Conservation (phyloP, 257 asterid species). For the Petrea volubilis region DNA sequence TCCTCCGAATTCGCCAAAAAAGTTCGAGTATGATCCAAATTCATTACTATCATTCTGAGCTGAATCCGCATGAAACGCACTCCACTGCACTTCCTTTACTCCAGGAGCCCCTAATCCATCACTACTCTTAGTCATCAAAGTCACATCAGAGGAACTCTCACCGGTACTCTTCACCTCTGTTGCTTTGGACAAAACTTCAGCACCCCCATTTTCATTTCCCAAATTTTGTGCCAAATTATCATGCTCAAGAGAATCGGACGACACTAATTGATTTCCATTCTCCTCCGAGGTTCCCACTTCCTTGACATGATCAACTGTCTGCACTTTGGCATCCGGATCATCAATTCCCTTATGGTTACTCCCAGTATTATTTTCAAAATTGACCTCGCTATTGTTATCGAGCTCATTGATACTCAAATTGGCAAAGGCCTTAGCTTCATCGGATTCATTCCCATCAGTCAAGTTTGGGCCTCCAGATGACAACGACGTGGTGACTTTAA, state of each 20-base stretch:
- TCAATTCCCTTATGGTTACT: conserved; percentile 24
- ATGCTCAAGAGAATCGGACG: conserved; percentile 45
- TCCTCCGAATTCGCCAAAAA: conserved; percentile 62
- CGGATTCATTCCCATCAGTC: conserved; percentile 60
- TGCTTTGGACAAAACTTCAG: conserved; percentile 36
- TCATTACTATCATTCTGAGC: conserved; percentile 50
- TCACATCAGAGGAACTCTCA: conserved; percentile 30
- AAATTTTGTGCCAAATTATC: conserved; percentile 25
- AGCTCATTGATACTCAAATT: conserved; percentile 60
- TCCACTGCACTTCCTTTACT: conserved; percentile 90
- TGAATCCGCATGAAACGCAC: conserved; percentile 60
- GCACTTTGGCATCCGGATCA: conserved; percentile 19
- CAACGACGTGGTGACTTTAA: conserved; percentile 42
- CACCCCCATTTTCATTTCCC: conserved; percentile 37
- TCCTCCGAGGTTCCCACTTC: conserved; percentile 34
- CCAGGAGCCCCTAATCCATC: conserved; percentile 52
- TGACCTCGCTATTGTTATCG: conserved; percentile 34
- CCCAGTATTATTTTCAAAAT: conserved; percentile 22
- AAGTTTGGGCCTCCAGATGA: conserved; percentile 27
- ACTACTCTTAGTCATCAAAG: conserved; percentile 19
- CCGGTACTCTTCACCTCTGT: conserved; percentile 25
- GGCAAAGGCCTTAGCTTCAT: conserved; percentile 70
- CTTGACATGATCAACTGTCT: conserved; percentile 25
- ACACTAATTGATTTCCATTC: conserved; percentile 29
- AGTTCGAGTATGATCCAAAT: conserved; percentile 85